phyloP scores from a whole-genome alignment of 2,329 filamentous ascomycete species.

The Cladobotryum protrusum region DNA sequence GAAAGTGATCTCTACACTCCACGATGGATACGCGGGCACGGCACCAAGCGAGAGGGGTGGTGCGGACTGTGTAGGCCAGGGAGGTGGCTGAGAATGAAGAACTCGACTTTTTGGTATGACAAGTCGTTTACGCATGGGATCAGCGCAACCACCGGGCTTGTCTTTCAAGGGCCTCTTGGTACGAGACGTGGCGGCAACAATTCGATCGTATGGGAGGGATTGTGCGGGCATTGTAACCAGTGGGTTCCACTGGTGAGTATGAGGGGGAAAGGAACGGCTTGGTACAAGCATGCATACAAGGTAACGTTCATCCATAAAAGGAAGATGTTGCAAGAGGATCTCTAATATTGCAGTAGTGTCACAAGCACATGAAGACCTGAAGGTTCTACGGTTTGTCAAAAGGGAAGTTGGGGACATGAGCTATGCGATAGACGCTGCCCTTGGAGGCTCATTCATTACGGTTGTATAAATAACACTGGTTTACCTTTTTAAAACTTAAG shows the following conservation, averaged over 20 bases:
- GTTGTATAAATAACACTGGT: too few species aligned
- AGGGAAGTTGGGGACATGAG: too few species aligned
- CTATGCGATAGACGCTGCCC: too few species aligned
- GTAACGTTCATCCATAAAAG: slow-evolving; percentile 34
- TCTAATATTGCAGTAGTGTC: too few species aligned
- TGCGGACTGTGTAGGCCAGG: slow-evolving; percentile 83
- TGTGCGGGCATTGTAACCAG: slow-evolving; percentile 71
- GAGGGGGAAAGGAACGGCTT: slow-evolving; percentile 89
- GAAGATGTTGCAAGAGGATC: slow-evolving; percentile 42
- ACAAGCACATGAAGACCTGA: too few species aligned
- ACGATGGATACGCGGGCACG: slow-evolving; percentile 75
- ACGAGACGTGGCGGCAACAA: slow-evolving; percentile 73
- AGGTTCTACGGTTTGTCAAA: too few species aligned
- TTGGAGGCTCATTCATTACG: too few species aligned
- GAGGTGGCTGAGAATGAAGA: slow-evolving; percentile 81
- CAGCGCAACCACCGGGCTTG: slow-evolving; percentile 70
- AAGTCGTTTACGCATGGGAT: slow-evolving; percentile 87
- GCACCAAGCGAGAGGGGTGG: slow-evolving; percentile 85
- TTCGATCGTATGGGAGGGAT: slow-evolving; percentile 73
- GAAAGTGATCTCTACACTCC: slow-evolving; percentile 79
- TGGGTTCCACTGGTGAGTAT: slow-evolving; percentile 78
- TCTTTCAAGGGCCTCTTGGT: slow-evolving; percentile 71
- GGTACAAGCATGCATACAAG: slow-evolving; percentile 88
- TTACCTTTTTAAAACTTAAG: too few species aligned
- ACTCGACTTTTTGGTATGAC: slow-evolving; percentile 90